Conservation (phyloP, 495 filamentous ascomycete species). For the Penicillium manginii region DNA sequence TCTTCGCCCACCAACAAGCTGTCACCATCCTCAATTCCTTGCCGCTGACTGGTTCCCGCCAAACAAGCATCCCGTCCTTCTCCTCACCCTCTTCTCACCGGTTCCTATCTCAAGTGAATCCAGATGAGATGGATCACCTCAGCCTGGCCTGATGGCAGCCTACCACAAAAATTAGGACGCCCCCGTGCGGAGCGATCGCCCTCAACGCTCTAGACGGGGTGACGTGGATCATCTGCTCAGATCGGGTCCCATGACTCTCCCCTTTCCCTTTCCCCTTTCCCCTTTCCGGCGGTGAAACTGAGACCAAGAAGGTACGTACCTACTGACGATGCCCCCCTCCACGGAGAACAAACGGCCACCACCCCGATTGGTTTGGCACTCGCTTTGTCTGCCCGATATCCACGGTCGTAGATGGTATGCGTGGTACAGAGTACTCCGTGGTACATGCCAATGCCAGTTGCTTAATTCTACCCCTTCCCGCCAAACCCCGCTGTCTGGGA, state of each 20-base stretch:
- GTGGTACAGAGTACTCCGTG: neutral
- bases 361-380: neutral
- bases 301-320: too few species aligned
- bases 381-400: too few species aligned
- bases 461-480: too few species aligned
- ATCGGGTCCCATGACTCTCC: neutral
- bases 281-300: neutral
- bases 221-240: neutral
- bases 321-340: too few species aligned
- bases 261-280: neutral
- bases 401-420: neutral
- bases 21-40: neutral
- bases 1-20: neutral
- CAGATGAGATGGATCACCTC: too few species aligned
- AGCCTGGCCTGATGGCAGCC: neutral
- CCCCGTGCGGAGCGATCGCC: neutral
- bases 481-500: too few species aligned
- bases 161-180: neutral
- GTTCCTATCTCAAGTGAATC: too few species aligned
- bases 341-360: neutral
- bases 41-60: constrained; percentile 3
- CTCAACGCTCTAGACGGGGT: neutral
- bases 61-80: neutral
- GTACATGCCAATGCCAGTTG: too few species aligned
- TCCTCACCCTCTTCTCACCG: neutral